Evolutionary conservation across 2,329 filamentous ascomycete genomes (phyloP).

Genomic region (Fusarium staphyleae): DNA sequence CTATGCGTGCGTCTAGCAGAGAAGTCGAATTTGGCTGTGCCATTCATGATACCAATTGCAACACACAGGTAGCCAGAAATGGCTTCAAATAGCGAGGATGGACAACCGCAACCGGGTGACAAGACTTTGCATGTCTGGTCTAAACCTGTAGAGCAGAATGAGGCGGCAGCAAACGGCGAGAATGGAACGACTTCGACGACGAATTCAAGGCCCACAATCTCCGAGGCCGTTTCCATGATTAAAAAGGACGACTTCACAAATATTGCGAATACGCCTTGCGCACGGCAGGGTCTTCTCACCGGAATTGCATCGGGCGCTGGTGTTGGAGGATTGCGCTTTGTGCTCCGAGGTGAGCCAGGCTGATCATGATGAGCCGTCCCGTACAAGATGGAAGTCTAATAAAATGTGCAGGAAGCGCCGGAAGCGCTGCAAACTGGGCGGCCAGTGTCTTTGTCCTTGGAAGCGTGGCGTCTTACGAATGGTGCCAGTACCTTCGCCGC

Average conservation of each 20-base stretch:
- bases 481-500: constrained; percentile 77
- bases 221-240: constrained; percentile 71
- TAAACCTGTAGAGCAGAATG: constrained; percentile 43
- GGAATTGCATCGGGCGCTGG: constrained; percentile 83
- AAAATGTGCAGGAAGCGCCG: constrained; percentile 41
- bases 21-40: constrained; percentile 17
- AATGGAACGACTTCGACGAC: constrained; percentile 28
- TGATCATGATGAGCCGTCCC: background rate
- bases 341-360: constrained; percentile 77
- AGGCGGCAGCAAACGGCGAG: constrained; percentile 29
- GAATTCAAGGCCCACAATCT: constrained; percentile 50
- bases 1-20: constrained; percentile 19
- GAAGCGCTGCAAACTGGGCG: constrained; percentile 79
- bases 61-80: constrained; percentile 46
- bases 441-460: constrained; percentile 76
- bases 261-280: constrained; percentile 82
- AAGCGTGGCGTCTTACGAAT: constrained; percentile 80
- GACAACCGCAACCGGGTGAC: constrained; percentile 36
- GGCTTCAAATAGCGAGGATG: constrained; percentile 44
- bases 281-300: constrained; percentile 79
- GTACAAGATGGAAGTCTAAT: constrained; percentile 16
- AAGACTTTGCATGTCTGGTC: constrained; percentile 49
- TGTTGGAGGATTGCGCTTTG: constrained; percentile 74
- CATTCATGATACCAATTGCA: constrained; percentile 40
- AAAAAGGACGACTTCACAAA: constrained; percentile 72